These are phyloP conservation scores for Prinsepia uniflora DNA, from an alignment of 306 rosid genomes.

Conservation along the genomic window DNA sequence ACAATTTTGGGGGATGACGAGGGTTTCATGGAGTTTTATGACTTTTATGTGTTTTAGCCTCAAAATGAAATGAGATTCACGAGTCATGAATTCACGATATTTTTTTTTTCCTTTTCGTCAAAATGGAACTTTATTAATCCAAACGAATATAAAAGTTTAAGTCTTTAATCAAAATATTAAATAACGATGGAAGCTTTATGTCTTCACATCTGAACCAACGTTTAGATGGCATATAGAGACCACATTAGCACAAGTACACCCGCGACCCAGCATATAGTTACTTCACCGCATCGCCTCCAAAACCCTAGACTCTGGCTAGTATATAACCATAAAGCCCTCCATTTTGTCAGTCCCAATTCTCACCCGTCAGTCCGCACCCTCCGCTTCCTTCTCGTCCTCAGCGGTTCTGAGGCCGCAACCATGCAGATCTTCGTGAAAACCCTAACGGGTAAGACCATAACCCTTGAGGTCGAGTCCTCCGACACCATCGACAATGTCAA, in stretches of 20 bases:
- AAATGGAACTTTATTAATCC: too few species aligned
- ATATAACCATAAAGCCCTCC: neutral
- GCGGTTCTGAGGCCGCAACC: slow-evolving; percentile 15
- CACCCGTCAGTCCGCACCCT: neutral
- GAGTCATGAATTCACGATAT: too few species aligned
- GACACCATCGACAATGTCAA: slow-evolving; percentile 92
- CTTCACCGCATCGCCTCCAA: neutral
- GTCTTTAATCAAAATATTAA: too few species aligned
- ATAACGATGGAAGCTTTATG: too few species aligned
- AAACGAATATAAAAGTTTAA: too few species aligned
- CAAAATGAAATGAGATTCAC: neutral
- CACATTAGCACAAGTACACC: neutral
- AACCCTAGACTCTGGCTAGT: slow-evolving; percentile 5
- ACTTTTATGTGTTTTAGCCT: slow-evolving; percentile 28
- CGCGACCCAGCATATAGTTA: neutral
- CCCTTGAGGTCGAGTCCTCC: slow-evolving; percentile 88
- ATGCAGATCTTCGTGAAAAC: slow-evolving; percentile 98
- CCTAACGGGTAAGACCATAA: slow-evolving; percentile 89
- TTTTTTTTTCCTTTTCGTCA: too few species aligned
- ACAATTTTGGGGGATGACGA: too few species aligned
- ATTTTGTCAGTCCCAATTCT: neutral
- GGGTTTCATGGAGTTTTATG: slow-evolving; percentile 11
- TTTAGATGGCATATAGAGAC: too few species aligned
- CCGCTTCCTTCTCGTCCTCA: neutral
- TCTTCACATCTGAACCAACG: too few species aligned